Evolutionary conservation across 371 early-diverging fungal species (phyloP).

Genomic region (Mortierella sp.): DNA sequence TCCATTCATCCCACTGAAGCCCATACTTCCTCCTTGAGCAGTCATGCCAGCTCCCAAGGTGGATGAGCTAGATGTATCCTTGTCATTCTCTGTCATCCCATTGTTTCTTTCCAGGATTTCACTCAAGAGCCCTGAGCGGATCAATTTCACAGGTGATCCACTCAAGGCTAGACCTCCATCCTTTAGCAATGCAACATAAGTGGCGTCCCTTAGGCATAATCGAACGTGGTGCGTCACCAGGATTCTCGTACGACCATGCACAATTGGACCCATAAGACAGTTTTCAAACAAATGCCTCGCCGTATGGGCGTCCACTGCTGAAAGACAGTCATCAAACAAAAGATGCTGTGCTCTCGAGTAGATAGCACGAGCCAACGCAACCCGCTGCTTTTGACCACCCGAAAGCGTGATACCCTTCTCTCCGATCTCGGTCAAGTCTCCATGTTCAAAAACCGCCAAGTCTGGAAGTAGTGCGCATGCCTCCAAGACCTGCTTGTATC

Average conservation of each 20-base stretch:
- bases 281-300: conserved; percentile 81
- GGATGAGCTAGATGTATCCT: conserved; percentile 21
- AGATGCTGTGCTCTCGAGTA: conserved; percentile 78
- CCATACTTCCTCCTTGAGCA: neutral
- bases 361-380: conserved; percentile 84
- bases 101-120: conserved; percentile 34
- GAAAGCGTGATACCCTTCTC: conserved; percentile 83
- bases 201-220: conserved; percentile 73
- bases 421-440: conserved; percentile 93
- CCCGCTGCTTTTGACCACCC: conserved; percentile 83
- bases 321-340: conserved; percentile 85
- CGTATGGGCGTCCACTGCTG: conserved; percentile 88
- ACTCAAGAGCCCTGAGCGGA: conserved; percentile 43
- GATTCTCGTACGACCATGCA: conserved; percentile 81
- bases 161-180: conserved; percentile 60
- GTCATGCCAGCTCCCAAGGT: conserved; percentile 15
- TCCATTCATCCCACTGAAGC: neutral
- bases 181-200: conserved; percentile 70
- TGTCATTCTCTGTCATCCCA: conserved; percentile 37
- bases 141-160: conserved; percentile 58
- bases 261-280: conserved; percentile 76
- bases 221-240: conserved; percentile 90
- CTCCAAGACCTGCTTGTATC: conserved; percentile 72
- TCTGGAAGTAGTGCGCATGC: conserved; percentile 76
- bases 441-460: conserved; percentile 78